These are phyloP conservation scores for Apiospora saccharicola DNA, from an alignment of 2,329 filamentous ascomycete species.

Conservation along the genomic window DNA sequence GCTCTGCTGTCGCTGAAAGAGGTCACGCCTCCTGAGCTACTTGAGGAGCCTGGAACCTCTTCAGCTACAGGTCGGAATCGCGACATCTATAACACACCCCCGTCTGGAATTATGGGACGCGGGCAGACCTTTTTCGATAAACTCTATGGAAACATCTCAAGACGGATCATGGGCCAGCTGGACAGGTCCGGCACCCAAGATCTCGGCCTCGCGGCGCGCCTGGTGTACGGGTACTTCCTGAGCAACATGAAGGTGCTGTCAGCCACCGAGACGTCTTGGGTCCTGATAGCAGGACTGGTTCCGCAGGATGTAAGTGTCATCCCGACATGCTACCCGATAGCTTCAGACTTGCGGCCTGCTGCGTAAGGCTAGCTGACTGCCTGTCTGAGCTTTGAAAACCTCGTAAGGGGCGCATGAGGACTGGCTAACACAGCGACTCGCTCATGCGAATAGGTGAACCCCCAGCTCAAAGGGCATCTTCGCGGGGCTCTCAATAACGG, in stretches of 20 bases:
- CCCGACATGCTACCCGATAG: not conserved
- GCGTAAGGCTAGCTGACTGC: not conserved
- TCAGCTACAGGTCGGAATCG: conserved; percentile 49
- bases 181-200: conserved; percentile 58
- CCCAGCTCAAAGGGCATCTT: conserved; percentile 61
- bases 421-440: conserved; percentile 6
- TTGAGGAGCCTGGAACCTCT: conserved; percentile 45
- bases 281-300: conserved; percentile 58
- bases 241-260: conserved; percentile 56
- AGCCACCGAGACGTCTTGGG: conserved; percentile 56
- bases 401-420: not conserved
- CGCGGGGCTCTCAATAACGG: conserved; percentile 58
- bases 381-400: not conserved
- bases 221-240: conserved; percentile 58
- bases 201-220: conserved; percentile 52
- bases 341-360: not conserved
- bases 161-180: conserved; percentile 56
- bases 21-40: conserved; percentile 49
- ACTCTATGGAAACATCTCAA: conserved; percentile 58
- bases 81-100: conserved; percentile 48
- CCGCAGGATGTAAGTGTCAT: conserved; percentile 55
- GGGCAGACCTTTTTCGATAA: conserved; percentile 56
- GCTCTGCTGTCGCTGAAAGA: conserved; percentile 53
- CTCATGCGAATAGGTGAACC: conserved; percentile 50
- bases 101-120: conserved; percentile 48